A percentile compares a stretch with the other conserved stretches of the same genome.
Conservation (phyloP, 768 basidiomycete species). For the Suillus subalutaceus region DNA sequence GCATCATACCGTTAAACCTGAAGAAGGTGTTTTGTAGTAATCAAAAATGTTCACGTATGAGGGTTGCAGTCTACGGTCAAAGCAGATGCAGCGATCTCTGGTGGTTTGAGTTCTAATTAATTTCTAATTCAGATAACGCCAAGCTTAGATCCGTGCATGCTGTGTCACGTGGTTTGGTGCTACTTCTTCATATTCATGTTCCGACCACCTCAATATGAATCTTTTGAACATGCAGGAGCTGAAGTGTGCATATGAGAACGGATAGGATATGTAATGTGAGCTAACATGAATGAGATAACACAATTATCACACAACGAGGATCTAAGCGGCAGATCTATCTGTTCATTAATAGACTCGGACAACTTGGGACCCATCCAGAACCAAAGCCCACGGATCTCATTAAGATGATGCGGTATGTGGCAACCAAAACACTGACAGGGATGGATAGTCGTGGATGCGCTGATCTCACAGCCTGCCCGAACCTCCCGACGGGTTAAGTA, state of each 20-base stretch:
- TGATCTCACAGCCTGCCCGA: slow-evolving; percentile 10
- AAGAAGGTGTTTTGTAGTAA: not conserved
- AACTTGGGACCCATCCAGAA: not conserved
- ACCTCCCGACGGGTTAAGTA: slow-evolving; percentile 6
- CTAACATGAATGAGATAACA: not conserved
- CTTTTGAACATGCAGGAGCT: not conserved
- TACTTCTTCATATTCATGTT: too few species aligned
- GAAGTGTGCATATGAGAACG: not conserved
- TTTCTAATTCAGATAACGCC: not conserved
- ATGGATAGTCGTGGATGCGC: slow-evolving; percentile 32
- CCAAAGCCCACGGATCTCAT: slow-evolving; percentile 22
- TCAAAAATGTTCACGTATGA: not conserved
- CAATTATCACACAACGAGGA: not conserved
- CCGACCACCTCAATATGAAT: not conserved
- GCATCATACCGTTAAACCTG: slow-evolving; percentile 17
- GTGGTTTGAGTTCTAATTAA: not conserved
- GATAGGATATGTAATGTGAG: not conserved
- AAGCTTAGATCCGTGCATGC: not conserved
- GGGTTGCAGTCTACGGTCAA: not conserved
- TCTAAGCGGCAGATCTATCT: slow-evolving; percentile 1
- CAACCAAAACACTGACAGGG: slow-evolving; percentile 26
- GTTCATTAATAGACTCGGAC: slow-evolving; percentile 13
- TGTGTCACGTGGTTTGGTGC: not conserved
- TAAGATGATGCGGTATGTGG: slow-evolving; percentile 26
- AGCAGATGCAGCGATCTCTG: not conserved